Evolutionary conservation across 2,329 filamentous ascomycete species (phyloP).

Genomic region (Fusarium poae): DNA sequence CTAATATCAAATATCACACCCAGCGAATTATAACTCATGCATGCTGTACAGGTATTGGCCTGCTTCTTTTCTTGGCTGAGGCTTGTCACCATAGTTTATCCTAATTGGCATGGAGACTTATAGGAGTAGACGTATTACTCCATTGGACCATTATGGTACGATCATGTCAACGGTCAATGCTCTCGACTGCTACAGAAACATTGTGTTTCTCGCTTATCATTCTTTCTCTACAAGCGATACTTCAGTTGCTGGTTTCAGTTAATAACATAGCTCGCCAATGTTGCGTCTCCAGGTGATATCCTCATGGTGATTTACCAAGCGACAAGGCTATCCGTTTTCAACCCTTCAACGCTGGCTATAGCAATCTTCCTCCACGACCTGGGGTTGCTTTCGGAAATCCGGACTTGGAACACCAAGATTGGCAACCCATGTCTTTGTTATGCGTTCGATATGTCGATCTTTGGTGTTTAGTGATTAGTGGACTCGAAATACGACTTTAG

Average conservation of each 20-base stretch:
- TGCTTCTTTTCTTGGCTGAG: conserved; percentile 9
- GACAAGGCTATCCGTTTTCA: conserved; percentile 2
- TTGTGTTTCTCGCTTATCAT: conserved; percentile 20
- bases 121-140: not conserved
- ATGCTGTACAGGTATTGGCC: not conserved
- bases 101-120: not conserved
- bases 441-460: not conserved
- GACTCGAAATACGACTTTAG: not conserved
- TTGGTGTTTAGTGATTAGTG: not conserved
- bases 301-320: not conserved
- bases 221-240: not conserved
- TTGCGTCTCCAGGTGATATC: not conserved
- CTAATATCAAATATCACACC: conserved; percentile 19
- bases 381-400: not conserved
- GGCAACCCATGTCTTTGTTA: not conserved
- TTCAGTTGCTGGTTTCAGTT: conserved; percentile 2
- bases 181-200: conserved; percentile 4
- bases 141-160: conserved; percentile 4
- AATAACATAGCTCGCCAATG: not conserved
- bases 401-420: not conserved
- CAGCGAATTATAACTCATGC: conserved; percentile 31
- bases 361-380: not conserved
- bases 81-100: not conserved
- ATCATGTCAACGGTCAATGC: not conserved
- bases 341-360: not conserved